Conservation (phyloP, 2,329 filamentous ascomycete species). For the Pyrenophora tritici-repentis region DNA sequence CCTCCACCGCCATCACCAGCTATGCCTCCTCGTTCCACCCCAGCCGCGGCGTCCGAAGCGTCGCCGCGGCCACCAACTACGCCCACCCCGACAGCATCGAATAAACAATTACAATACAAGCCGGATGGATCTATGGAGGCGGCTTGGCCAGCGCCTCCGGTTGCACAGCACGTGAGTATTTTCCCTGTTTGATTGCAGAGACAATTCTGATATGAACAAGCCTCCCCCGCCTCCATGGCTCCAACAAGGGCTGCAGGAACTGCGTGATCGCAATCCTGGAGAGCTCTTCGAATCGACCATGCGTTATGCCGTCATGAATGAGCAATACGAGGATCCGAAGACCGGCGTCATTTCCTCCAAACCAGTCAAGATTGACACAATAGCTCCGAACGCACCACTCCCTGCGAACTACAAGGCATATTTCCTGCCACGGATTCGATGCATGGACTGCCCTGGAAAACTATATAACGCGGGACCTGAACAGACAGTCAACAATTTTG, state of each 20-base stretch:
- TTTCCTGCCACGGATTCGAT: slow-evolving; percentile 87
- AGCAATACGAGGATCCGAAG: slow-evolving; percentile 47
- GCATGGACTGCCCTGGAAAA: slow-evolving; percentile 90
- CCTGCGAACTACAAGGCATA: slow-evolving; percentile 73
- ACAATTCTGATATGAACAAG: slow-evolving; percentile 53
- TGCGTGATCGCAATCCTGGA: slow-evolving; percentile 72
- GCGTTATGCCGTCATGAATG: slow-evolving; percentile 84
- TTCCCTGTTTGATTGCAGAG: background rate
- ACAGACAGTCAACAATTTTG: slow-evolving; percentile 85
- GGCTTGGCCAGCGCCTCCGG: slow-evolving; percentile 61
- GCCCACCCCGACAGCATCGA: slow-evolving; percentile 44
- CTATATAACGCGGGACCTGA: slow-evolving; percentile 89
- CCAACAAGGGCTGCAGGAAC: slow-evolving; percentile 68
- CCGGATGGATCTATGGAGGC: slow-evolving; percentile 68
- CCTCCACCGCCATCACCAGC: slow-evolving; percentile 58
- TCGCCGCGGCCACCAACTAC: slow-evolving; percentile 41
- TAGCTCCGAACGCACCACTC: slow-evolving; percentile 55
- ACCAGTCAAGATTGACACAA: slow-evolving; percentile 60
- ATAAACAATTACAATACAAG: slow-evolving; percentile 45
- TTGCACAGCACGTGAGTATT: slow-evolving; percentile 66
- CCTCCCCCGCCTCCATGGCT: slow-evolving; percentile 90
- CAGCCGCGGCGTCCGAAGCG: slow-evolving; percentile 28
- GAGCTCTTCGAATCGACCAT: slow-evolving; percentile 89
- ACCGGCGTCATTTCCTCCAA: slow-evolving; percentile 59
- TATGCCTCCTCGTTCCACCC: slow-evolving; percentile 43